Conservation (phyloP, 129 eudicot genomes). For the Centella asiatica region DNA sequence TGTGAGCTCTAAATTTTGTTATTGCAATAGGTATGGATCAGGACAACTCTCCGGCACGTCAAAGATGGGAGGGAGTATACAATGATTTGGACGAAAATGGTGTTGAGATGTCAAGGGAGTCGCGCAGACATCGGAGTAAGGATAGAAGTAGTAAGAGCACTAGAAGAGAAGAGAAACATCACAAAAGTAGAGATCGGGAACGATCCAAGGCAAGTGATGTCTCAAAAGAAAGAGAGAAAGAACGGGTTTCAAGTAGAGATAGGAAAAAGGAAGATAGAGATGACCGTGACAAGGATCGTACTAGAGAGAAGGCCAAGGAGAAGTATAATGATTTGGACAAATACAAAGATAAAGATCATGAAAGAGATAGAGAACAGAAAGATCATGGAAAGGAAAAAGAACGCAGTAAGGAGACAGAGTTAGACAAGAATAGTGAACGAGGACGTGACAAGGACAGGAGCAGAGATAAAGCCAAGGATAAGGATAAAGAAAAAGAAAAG, state of each 20-base stretch:
- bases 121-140: slow-evolving; percentile 57
- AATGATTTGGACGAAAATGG: slow-evolving; percentile 45
- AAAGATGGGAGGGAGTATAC: slow-evolving; percentile 47
- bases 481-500: slow-evolving; percentile 30
- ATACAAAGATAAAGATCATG: slow-evolving; percentile 29
- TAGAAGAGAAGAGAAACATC: slow-evolving; percentile 61
- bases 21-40: slow-evolving; percentile 29
- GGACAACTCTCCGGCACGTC: slow-evolving; percentile 39
- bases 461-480: slow-evolving; percentile 32
- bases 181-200: slow-evolving; percentile 55
- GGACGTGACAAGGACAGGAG: slow-evolving; percentile 38
- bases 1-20: no score
- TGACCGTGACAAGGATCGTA: slow-evolving; percentile 54
- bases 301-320: slow-evolving; percentile 45
- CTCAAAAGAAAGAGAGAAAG: slow-evolving; percentile 52
- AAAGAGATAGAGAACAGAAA: slow-evolving; percentile 23
- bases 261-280: slow-evolving; percentile 59
- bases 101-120: slow-evolving; percentile 39
- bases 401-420: slow-evolving; percentile 29
- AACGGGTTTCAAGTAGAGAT: slow-evolving; percentile 35
- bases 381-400: slow-evolving; percentile 37
- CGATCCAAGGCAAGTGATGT: slow-evolving; percentile 37
- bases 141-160: slow-evolving; percentile 67
- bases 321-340: slow-evolving; percentile 31
- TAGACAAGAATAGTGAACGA: slow-evolving; percentile 24